Evolutionary conservation across 2,329 filamentous ascomycete genomes (phyloP).

Genomic region (Pyrenophora graminea): DNA sequence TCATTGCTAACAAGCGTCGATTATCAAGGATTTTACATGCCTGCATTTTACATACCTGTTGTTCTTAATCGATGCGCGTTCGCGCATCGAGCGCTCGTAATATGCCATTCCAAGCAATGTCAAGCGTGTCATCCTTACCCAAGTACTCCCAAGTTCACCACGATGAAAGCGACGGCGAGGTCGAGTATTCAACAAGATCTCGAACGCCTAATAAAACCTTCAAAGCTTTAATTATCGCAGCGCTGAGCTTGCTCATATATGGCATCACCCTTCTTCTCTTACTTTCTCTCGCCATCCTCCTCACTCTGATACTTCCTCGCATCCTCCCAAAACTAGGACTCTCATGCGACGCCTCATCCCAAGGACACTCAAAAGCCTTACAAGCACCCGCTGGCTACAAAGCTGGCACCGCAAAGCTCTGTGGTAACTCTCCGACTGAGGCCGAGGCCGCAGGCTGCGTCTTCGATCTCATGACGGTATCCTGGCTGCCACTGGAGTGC

Average conservation of each 20-base stretch:
- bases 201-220: not conserved
- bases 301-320: not conserved
- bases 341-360: not conserved
- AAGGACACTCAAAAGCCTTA: not conserved
- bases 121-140: not conserved
- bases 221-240: not conserved
- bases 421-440: not conserved
- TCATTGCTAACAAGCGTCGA: no score
- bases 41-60: no score
- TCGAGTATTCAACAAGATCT: not conserved
- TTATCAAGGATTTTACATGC: no score
- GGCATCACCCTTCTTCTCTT: not conserved
- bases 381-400: not conserved
- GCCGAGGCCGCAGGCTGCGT: not conserved
- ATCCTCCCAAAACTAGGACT: not conserved
- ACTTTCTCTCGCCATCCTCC: not conserved
- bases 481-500: not conserved
- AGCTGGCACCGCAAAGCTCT: not conserved
- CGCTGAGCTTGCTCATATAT: not conserved
- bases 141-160: not conserved
- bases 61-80: no score
- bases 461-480: not conserved
- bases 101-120: not conserved
- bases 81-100: no score
- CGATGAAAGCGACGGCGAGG: not conserved